Base-by-base conservation (phyloP, 257 asterid genomes). In the Rubia yunnanensis region DNA sequence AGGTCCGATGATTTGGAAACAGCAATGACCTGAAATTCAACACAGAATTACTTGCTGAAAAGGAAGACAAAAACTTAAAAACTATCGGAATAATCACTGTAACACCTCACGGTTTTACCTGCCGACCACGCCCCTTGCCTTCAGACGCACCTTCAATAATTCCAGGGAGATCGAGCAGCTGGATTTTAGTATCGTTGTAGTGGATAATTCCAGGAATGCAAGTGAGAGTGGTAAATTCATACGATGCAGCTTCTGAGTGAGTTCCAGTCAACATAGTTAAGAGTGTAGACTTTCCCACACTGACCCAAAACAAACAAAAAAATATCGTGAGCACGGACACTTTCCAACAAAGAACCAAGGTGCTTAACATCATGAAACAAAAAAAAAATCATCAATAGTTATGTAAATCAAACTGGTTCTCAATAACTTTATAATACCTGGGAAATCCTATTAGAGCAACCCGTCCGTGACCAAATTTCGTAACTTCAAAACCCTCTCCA, bases 41-140 rank as follows among this genome's bases (percentile, higher is more conserved):
- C n/a, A 44, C 49, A 10, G n/a, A n/a, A 20, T n/a, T 8, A 39
- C 31, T 20, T 23, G 17, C 27, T 28, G 48, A 46, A 11, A 14
- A 38, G 24, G 20, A 38, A 17, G 20, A 26, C 23, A 13, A 20
- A 44, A 39, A 17, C 26, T 10, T 10, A n/a, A 39, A 27, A 58
- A 55, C 15, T 8, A 57, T 17, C n/a, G 28, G 6, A 18, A 4
- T 14, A 46, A 48, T 36, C 17, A 32, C 3, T 72, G 67, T 14
- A 60, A 32, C 27, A 8, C 15, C 36, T 55, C 49, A 69, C 70
- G 50, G 48, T 18, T 28, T 63, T 61, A 89, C 99, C 97, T 94
- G 99, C 76, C 99, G 84, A 82, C 99, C 99, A 79, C 99, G 99
- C 67, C 99, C 99, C 83, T 94, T 94, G 74, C 99, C 99, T 83